Evolutionary conservation across 257 asterid genomes (phyloP).

Genomic region (Nicotiana attenuata): DNA sequence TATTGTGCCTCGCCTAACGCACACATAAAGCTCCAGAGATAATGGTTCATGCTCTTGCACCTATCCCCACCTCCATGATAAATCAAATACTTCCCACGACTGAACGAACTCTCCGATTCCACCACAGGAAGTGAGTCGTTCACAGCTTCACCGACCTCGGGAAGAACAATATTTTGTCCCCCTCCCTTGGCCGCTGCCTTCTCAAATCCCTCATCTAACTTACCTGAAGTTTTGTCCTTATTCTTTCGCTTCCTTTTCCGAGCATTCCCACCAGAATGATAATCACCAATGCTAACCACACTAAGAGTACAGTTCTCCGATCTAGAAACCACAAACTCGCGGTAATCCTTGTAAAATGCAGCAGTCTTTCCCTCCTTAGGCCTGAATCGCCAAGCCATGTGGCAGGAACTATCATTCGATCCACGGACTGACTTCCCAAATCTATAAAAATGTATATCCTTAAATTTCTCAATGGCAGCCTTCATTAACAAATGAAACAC

Average conservation of each 20-base stretch:
- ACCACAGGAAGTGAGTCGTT: constrained; percentile 52
- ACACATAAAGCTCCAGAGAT: constrained; percentile 79
- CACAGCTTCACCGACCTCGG: constrained; percentile 52
- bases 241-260: constrained; percentile 54
- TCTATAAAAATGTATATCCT: constrained; percentile 58
- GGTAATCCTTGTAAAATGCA: constrained; percentile 59
- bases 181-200: constrained; percentile 35
- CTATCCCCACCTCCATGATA: constrained; percentile 85
- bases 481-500: constrained; percentile 76
- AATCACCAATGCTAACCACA: constrained; percentile 65
- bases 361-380: constrained; percentile 61
- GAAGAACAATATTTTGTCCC: constrained; percentile 42
- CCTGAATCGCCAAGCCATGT: constrained; percentile 93
- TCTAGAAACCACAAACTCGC: constrained; percentile 51
- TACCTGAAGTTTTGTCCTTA: constrained; percentile 27
- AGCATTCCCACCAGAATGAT: constrained; percentile 83
- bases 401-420: constrained; percentile 54
- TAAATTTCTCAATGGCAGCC: constrained; percentile 56
- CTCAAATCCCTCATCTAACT: constrained; percentile 53
- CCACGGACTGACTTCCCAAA: constrained; percentile 85
- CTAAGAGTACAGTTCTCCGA: constrained; percentile 57
- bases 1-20: constrained; percentile 86
- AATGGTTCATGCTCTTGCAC: constrained; percentile 81
- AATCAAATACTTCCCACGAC: constrained; percentile 54
- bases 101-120: constrained; percentile 56